phyloP scores from a whole-genome alignment of 495 filamentous ascomycete species.

The Diplogelasinospora grovesii region DNA sequence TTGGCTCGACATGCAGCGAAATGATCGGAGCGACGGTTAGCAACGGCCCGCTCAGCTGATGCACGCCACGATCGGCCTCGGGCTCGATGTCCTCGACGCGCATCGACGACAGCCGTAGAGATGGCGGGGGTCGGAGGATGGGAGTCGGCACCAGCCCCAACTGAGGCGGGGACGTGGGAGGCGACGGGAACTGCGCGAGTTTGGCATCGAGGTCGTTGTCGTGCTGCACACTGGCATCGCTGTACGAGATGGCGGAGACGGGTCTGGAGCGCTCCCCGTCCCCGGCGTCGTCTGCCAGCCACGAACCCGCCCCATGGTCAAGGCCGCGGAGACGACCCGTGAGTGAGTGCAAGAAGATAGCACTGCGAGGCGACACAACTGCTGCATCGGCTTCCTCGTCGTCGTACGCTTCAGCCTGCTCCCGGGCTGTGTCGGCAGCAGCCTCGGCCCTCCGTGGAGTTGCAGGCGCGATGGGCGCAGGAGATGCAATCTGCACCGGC shows the following conservation, averaged over 20 bases:
- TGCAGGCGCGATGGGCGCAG: neutral
- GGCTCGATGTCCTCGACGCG: slow-evolving; percentile 27
- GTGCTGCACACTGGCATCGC: slow-evolving; percentile 33
- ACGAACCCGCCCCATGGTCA: too few relatives aligned
- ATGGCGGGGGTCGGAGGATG: slow-evolving; percentile 15
- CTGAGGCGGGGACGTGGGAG: slow-evolving; percentile 30
- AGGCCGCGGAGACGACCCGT: too few relatives aligned
- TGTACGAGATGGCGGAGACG: slow-evolving; percentile 27
- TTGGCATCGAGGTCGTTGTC: slow-evolving; percentile 39
- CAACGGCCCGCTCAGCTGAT: slow-evolving; percentile 5
- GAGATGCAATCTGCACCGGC: slow-evolving; percentile 35
- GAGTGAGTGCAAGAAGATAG: slow-evolving; percentile 9
- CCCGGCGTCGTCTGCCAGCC: slow-evolving; percentile 22
- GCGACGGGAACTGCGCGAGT: slow-evolving; percentile 41
- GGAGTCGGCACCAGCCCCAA: slow-evolving; percentile 11
- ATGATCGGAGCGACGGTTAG: slow-evolving; percentile 15
- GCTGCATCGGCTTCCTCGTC: slow-evolving; percentile 1
- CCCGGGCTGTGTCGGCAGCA: neutral
- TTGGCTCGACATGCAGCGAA: slow-evolving; percentile 17
- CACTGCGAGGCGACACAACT: slow-evolving; percentile 12
- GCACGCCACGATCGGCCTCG: slow-evolving; percentile 10
- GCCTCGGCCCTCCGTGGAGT: neutral
- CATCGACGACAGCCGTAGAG: slow-evolving; percentile 22
- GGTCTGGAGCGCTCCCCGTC: slow-evolving; percentile 19
- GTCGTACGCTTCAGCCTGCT: neutral